phyloP scores from a whole-genome alignment of 306 rosid genomes.

The Prunus campanulata region DNA sequence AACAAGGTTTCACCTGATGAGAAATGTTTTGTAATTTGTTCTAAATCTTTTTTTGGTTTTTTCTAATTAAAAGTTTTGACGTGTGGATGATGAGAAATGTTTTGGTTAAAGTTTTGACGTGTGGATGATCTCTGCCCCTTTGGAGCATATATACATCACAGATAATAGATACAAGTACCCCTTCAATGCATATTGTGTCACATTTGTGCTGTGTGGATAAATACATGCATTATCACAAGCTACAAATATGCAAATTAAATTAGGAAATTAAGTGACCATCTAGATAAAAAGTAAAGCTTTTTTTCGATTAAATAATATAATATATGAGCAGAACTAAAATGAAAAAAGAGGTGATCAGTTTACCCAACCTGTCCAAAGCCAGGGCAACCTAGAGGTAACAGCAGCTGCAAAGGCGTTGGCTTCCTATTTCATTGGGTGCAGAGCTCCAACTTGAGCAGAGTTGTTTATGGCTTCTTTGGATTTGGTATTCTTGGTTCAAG shows the following conservation, averaged over 20 bases:
- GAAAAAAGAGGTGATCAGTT: neutral
- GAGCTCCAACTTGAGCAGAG: neutral
- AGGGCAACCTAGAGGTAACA: neutral
- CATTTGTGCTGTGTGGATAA: too few species aligned
- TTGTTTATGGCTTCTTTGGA: neutral
- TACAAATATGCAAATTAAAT: neutral
- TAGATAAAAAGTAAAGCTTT: too few species aligned
- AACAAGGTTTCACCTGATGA: neutral
- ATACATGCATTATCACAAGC: too few species aligned
- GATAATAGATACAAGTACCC: neutral
- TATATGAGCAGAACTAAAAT: too few species aligned
- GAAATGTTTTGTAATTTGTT: neutral
- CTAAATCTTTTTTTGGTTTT: neutral
- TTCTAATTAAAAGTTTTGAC: too few species aligned
- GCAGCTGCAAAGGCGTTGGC: neutral
- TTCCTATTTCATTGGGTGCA: neutral
- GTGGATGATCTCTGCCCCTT: too few species aligned
- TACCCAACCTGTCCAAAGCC: neutral
- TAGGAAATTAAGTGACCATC: neutral
- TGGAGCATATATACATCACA: neutral
- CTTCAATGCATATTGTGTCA: neutral
- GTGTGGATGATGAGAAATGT: too few species aligned
- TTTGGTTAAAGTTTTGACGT: too few species aligned
- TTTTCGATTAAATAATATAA: too few species aligned
- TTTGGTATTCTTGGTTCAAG: too few species aligned